A percentile compares a stretch with the other conserved stretches of the same genome.
Conservation (phyloP, 441 rosid genomes). For the Melastoma candidum region DNA sequence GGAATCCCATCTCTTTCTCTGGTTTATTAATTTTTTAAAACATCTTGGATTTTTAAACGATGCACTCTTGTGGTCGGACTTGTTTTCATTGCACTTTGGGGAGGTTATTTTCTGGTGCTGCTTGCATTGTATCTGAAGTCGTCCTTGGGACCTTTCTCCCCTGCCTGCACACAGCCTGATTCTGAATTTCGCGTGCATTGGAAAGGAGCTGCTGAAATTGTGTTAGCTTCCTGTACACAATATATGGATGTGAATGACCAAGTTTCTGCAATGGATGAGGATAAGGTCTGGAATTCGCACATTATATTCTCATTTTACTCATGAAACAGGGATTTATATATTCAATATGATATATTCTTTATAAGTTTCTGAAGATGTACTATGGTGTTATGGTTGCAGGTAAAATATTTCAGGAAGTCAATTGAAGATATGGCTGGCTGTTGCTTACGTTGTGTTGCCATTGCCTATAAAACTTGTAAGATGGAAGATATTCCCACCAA, state of each 20-base stretch:
- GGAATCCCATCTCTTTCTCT: too few relatives aligned
- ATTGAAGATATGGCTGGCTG: constrained; percentile 82
- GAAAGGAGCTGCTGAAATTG: constrained; percentile 99
- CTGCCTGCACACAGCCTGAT: constrained; percentile 35
- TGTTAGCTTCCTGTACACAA: constrained; percentile 54
- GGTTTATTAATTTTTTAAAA: too few relatives aligned
- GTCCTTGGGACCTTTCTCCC: not conserved
- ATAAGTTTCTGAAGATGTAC: too few relatives aligned
- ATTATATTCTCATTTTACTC: too few relatives aligned
- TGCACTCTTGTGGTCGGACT: too few relatives aligned
- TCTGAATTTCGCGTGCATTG: constrained; percentile 74
- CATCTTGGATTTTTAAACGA: too few relatives aligned
- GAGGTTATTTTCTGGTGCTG: not conserved
- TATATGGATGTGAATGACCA: constrained; percentile 44
- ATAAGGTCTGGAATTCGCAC: constrained; percentile 35
- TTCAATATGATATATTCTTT: too few relatives aligned
- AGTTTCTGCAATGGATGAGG: constrained; percentile 40
- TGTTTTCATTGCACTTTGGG: too few relatives aligned
- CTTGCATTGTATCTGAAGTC: not conserved
- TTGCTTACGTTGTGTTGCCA: constrained; percentile 91
- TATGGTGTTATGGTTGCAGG: constrained; percentile 38
- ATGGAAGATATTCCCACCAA: constrained; percentile 51
- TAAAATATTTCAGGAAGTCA: constrained; percentile 38
- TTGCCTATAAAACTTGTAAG: constrained; percentile 72
- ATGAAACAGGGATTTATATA: too few relatives aligned